phyloP scores from a whole-genome alignment of 1,139 yeast species.

The Sugiyamaella pinicola region DNA sequence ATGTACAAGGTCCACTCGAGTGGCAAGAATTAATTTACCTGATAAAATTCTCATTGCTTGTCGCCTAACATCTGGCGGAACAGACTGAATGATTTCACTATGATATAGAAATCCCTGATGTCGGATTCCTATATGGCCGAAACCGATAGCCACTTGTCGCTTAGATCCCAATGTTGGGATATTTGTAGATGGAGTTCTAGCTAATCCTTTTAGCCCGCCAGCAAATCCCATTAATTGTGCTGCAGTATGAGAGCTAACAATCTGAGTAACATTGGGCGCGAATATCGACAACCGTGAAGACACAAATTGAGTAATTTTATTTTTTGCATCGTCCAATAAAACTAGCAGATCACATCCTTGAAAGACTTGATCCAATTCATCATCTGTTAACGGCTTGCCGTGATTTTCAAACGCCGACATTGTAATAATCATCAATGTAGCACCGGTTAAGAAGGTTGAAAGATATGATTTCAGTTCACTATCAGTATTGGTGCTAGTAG shows the following conservation, averaged over 20 bases:
- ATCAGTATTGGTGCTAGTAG: slow-evolving; percentile 29
- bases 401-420: slow-evolving; percentile 66
- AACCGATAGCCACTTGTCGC: slow-evolving; percentile 51
- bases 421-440: slow-evolving; percentile 68
- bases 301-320: slow-evolving; percentile 55
- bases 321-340: slow-evolving; percentile 50
- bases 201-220: slow-evolving; percentile 72
- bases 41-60: slow-evolving; percentile 79
- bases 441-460: slow-evolving; percentile 53
- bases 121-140: slow-evolving; percentile 50
- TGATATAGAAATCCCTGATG: slow-evolving; percentile 61
- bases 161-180: slow-evolving; percentile 76
- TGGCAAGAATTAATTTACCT: slow-evolving; percentile 79
- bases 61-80: slow-evolving; percentile 60
- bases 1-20: slow-evolving; percentile 68
- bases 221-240: slow-evolving; percentile 70
- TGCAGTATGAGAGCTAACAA: slow-evolving; percentile 73
- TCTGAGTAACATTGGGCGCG: slow-evolving; percentile 79
- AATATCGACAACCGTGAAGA: slow-evolving; percentile 56
- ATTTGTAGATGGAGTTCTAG: slow-evolving; percentile 80
- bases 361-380: slow-evolving; percentile 47
- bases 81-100: slow-evolving; percentile 43
- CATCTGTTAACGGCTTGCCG: slow-evolving; percentile 41
- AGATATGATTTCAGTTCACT: slow-evolving; percentile 45
- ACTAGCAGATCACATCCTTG: slow-evolving; percentile 54